Evolutionary conservation across 257 asterid species (phyloP), one percentile per base, ranked within the genome.

Genomic region (Thymus mandschuricus): DNA sequence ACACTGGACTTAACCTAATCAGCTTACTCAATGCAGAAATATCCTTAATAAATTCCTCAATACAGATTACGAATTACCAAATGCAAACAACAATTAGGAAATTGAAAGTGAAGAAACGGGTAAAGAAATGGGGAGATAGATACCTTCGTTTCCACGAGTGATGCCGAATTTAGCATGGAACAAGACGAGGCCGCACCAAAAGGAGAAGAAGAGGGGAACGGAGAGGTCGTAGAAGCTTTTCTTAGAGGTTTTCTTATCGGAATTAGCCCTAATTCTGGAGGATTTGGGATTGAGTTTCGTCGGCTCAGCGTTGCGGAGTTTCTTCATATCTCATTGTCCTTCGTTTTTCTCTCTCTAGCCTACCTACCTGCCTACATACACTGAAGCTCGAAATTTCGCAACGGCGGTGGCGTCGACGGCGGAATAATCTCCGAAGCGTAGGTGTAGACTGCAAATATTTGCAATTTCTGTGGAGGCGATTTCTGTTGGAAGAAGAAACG

Each of bases 121-220:
- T 56, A 62, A 7, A 21, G 44, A 58, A 50, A 27, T 7, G 33
- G 8, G 56, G 7, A 50, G 63, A 21, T 35, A 45, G 68, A 62
- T 78, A 93, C 97, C 93, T 86, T 81, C 87, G 59, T 84, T 86
- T 35, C 90, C 91, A 44, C 88, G 76, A 73, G 90, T 75, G 79
- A 87, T 81, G 69, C 86, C 85, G 75, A 86, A 80, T 70, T 72
- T 73, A 58, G 94, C 77, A 72, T 84, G 86, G 72, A 86, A 82
- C 79, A 87, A 74, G 6, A 89, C 31, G 70, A 75, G 45, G 52
- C 74, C 69, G 29, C 87, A 82, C 89, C 92, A 89, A 68, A 89
- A 65, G 6, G 92, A 81, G 75, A 85, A 82, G 76, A 89, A 80
- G 21, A 89, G 76, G 3, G 88, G 86, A 52, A 81, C 51, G 29